These are phyloP conservation scores for Diophrys appendiculata DNA, from an alignment of 73 alveolate species.

Conservation along the genomic window DNA sequence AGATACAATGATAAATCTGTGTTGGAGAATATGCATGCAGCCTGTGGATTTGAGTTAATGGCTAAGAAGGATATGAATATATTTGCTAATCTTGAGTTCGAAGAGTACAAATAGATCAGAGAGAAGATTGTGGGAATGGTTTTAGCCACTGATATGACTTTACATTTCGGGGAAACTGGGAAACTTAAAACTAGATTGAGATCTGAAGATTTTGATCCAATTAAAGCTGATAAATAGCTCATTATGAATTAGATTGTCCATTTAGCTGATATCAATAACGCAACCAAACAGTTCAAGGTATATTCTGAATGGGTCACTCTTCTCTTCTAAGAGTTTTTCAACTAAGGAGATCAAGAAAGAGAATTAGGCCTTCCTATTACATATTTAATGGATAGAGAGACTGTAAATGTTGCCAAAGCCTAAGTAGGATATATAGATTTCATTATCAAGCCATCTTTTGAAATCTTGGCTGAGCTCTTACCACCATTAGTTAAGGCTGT, in stretches of 20 bases:
- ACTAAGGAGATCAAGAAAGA: conserved; percentile 88
- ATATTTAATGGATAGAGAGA: conserved; percentile 88
- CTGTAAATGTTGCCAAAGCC: conserved; percentile 83
- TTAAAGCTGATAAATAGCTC: conserved; percentile 42
- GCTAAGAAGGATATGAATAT: conserved; percentile 57
- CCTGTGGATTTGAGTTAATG: conserved; percentile 55
- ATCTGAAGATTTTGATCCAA: conserved; percentile 17
- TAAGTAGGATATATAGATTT: conserved; percentile 93
- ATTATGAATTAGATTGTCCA: conserved; percentile 64
- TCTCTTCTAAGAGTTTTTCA: background rate
- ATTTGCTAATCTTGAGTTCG: conserved; percentile 54
- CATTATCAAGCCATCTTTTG: conserved; percentile 80
- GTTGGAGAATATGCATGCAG: conserved; percentile 67
- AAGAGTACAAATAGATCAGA: conserved; percentile 58
- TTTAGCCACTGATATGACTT: conserved; percentile 84
- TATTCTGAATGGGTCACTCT: background rate
- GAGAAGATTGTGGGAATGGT: conserved; percentile 75
- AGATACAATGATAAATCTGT: conserved; percentile 57
- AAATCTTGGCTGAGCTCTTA: conserved; percentile 39
- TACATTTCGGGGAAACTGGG: conserved; percentile 31
- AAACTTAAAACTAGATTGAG: background rate
- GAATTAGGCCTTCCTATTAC: conserved; percentile 81
- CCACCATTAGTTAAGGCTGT: conserved; percentile 18
- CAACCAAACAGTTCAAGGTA: conserved; percentile 32
- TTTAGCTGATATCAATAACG: conserved; percentile 68